Base-by-base conservation (phyloP, 495 filamentous ascomycete species). In the Friedmanniomyces simplex region DNA sequence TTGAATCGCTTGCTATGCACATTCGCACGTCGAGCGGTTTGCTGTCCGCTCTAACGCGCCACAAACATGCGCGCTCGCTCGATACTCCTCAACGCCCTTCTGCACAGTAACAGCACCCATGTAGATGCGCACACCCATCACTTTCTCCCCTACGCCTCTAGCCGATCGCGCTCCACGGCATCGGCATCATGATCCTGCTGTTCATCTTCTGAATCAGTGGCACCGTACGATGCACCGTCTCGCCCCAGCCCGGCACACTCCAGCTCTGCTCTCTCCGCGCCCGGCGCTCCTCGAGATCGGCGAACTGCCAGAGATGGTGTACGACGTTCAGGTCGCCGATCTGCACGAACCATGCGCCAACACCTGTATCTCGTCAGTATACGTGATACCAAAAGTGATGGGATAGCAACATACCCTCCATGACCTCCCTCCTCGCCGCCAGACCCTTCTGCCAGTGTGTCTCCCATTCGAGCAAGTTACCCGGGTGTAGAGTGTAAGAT, bases 241-340 rank as follows among this genome's bases (percentile, higher is more conserved):
- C 90, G 14, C 89, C 89, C 93, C 93, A 98, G 18, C 93, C 94
- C 59, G 94, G 86, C 41, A 95, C 83, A 53, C 83, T 80, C 93
- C 94, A 98, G 63, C 90, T 96, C 79, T 91, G 82, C 78, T 98
- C 93, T 55, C 93, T 78, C 55, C 89, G 79, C 26, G 91, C 79
- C 73, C 94, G 93, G 55, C 93, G 79, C 72, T 97, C 93, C 71
- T 96, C 89, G 57, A 98, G 70, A 71, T 97, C 85, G 46, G 91
- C 91, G 77, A 96, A 98, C 67, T 98, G 93, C 93, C 93, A 98
- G 25, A 98, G 79, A 67, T 97, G 91, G 72, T 98, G 94, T 21
- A 98, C 93, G 0, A 88, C 96, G 75, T 98, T 98, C 46, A 98
- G 76, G 48, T 96, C 93, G 48, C 93, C 93, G 62, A 98, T 91